Evolutionary conservation across 495 filamentous ascomycete species (phyloP), one percentile per base, ranked within the genome.

Genomic region (Aspergillus sparsus): DNA sequence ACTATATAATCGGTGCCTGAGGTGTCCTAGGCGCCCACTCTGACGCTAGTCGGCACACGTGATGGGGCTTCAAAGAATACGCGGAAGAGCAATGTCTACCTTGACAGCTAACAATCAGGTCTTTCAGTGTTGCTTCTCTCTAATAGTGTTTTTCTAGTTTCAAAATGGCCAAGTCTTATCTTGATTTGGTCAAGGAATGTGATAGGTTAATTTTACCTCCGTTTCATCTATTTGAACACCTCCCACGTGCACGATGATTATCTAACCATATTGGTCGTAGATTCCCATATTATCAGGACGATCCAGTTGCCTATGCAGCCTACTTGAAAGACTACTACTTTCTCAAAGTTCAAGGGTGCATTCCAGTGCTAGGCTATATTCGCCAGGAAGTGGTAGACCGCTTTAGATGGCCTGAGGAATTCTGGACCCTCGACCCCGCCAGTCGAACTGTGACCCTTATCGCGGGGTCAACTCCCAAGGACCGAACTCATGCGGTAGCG

Each of bases 211-310:
- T 75, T 10, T 37, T 21, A 37, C 21, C 1, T 3, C 21, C 21
- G 3, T 27, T 9, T 37, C 36, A 11, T 21, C 2, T 32, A 0
- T 35, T 33, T n/a, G n/a, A 12, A 33, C 10, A n/a, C 44, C 33
- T 41, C 32, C 36, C 31, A 49, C 60, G 27, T 27, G 21, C n/a
- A 44, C 5, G n/a, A 49, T 33, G 6, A 52, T 47, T 45, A 55
- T 62, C 62, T 60, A 55, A 59, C 36, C 49, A 32, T 13, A 27
- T 27, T 27, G 1, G 3, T 27, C 21, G 21, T 39, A 91, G 88
- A 69, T 91, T 91, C 68, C 88, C 89, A 6, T 86, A 91, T 67
- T 76, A 79, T 41, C 77, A 86, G 35, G 78, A 75, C 49, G 75
- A 86, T 55, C 81, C 82, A 41, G 66, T 75, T 53, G 71, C 68